Base-by-base conservation (phyloP, 1,139 yeast genomes). In the Hansenula sp. region DNA sequence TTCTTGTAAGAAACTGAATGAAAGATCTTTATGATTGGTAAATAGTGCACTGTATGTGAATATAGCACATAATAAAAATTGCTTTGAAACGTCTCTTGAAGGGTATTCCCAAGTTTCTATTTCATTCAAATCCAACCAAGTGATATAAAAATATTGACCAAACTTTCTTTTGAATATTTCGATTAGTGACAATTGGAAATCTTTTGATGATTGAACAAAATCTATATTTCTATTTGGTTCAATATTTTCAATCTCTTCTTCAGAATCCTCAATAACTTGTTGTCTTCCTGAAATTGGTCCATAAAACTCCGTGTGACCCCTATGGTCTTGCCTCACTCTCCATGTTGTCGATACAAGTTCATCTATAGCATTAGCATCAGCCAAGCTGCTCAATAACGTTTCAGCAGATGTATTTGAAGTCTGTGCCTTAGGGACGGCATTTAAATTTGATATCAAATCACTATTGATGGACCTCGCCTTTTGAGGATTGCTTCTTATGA, bases 211-310 rank as follows among this genome's bases (percentile, higher is more conserved):
- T 14, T 34, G 30, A 12, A 47, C 29, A 21, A 47, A 32, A 28
- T 47, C 47, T 7, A 42, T 21, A 20, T 36, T 32, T 17, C 29
- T 31, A n/a, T 42, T 40, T 9, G 36, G 27, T 29, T 20, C 16
- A 8, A 25, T 12, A 14, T 33, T 20, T 18, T 44, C 44, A 14
- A 39, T 42, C 17, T 53, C 54, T 12, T 41, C 43, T 29, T 29
- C 22, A 10, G 26, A 24, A n/a, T 40, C 43, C 30, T 55, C 60
- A 6, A 45, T 22, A 16, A 52, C 54, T 24, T 51, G 50, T 36
- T 55, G 57, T 29, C 61, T 40, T 3, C 59, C 60, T 2, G 60
- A 56, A 4, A 57, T 46, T 8, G 61, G 62, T 1, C 62, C 62
- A 38, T 57, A 57, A 34, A 57, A 57, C 12, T 51, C 59, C 5